These are phyloP conservation scores for Flaveria bidentis DNA, from an alignment of 129 eudicot genomes.

Conservation along the genomic window DNA sequence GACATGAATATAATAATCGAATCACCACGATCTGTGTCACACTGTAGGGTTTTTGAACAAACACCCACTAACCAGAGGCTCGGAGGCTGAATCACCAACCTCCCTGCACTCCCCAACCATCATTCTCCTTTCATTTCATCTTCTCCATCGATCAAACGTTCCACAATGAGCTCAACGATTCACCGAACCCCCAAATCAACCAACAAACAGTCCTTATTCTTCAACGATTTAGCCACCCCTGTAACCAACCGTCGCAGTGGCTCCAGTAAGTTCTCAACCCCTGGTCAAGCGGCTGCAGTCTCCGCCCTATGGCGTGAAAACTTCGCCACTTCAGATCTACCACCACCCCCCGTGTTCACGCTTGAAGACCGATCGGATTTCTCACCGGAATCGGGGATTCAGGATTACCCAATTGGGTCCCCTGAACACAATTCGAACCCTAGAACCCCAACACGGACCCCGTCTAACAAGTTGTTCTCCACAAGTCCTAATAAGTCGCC, in stretches of 20 bases:
- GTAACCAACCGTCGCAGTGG: conserved; percentile 64
- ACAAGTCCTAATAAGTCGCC: conserved; percentile 24
- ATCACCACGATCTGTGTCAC: neutral
- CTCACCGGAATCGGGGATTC: conserved; percentile 79
- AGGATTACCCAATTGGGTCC: conserved; percentile 60
- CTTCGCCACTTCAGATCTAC: conserved; percentile 83
- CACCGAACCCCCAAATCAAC: conserved; percentile 83
- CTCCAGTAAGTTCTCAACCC: conserved; percentile 65
- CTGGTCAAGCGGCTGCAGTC: conserved; percentile 96
- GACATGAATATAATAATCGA: conserved; percentile 7
- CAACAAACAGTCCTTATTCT: conserved; percentile 67
- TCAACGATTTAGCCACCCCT: conserved; percentile 84
- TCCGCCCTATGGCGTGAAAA: conserved; percentile 98
- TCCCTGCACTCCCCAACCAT: neutral
- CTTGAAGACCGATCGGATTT: conserved; percentile 87
- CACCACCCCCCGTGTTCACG: conserved; percentile 88
- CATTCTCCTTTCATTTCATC: neutral
- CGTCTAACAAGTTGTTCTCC: conserved; percentile 29
- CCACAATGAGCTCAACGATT: conserved; percentile 51
- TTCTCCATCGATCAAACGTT: neutral
- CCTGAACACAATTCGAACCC: conserved; percentile 73
- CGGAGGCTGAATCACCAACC: neutral
- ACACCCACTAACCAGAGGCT: neutral
- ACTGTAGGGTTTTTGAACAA: conserved; percentile 15
- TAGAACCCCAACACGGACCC: conserved; percentile 63